Conservation (phyloP, 768 basidiomycete genomes). For the Russula sp. region DNA sequence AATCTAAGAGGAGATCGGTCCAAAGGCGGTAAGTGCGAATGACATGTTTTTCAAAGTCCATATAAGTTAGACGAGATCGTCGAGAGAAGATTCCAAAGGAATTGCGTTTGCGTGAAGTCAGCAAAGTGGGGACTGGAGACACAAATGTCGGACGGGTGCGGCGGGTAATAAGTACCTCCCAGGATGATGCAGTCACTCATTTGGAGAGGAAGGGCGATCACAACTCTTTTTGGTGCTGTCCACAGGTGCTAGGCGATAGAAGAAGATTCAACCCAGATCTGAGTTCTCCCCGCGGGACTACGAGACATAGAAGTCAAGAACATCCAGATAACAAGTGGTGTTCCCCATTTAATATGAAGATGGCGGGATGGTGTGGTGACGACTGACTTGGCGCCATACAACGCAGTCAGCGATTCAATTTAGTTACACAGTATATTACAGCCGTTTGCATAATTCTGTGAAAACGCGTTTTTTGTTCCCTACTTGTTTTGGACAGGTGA, state of each 20-base stretch:
- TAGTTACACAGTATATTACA: too few species aligned
- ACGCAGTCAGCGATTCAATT: too few species aligned
- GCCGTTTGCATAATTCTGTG: too few species aligned
- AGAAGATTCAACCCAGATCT: conserved; percentile 5
- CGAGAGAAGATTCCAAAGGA: neutral
- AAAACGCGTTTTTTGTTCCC: too few species aligned
- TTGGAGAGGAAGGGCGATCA: conserved; percentile 14
- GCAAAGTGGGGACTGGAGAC: conserved; percentile 11
- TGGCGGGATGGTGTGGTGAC: neutral
- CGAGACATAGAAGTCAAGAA: conserved; percentile 5
- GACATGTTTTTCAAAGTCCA: too few species aligned
- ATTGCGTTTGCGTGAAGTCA: neutral
- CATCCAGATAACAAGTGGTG: conserved; percentile 12
- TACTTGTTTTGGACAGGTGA: too few species aligned
- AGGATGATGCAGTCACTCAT: conserved; percentile 14
- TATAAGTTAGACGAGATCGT: neutral
- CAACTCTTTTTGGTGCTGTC: conserved; percentile 14
- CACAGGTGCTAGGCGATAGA: neutral
- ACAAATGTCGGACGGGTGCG: conserved; percentile 8
- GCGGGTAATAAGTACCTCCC: conserved; percentile 13
- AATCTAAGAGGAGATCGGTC: too few species aligned
- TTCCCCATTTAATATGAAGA: conserved; percentile 11
- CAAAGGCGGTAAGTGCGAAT: too few species aligned
- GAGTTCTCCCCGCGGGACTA: conserved; percentile 15
- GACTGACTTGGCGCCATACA: too few species aligned